Evolutionary conservation across 2,329 filamentous ascomycete species (phyloP).

Genomic region (Penicillium nordicum): DNA sequence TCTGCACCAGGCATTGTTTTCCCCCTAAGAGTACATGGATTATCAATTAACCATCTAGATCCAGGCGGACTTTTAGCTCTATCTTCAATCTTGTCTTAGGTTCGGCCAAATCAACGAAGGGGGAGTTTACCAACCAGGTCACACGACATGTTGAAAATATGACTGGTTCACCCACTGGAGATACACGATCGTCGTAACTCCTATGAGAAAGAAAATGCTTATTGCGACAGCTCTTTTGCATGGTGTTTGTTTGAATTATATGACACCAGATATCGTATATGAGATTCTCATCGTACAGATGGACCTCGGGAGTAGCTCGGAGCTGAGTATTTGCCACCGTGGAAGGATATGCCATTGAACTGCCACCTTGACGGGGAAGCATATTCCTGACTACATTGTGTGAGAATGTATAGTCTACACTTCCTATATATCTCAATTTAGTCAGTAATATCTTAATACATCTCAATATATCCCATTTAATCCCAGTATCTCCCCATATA

Average conservation of each 20-base stretch:
- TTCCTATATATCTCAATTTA: not conserved
- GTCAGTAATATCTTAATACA: not conserved
- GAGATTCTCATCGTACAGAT: not conserved
- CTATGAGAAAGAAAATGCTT: not conserved
- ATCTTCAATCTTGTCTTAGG: slow-evolving; percentile 1
- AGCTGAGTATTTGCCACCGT: not conserved
- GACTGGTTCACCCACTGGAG: not conserved
- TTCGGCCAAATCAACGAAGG: not conserved
- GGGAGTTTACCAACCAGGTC: slow-evolving; percentile 2
- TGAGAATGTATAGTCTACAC: not conserved
- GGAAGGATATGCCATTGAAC: not conserved
- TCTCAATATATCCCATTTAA: not conserved
- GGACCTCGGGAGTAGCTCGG: not conserved
- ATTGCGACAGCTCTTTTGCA: not conserved
- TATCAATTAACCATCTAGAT: not conserved
- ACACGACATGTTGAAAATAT: slow-evolving; percentile 5
- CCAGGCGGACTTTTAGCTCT: not conserved
- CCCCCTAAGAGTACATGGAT: not conserved
- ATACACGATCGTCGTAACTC: not conserved
- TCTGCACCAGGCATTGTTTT: not conserved
- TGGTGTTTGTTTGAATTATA: not conserved
- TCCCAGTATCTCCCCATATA: not conserved
- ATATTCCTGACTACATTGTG: too few species aligned
- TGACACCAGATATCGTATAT: not conserved
- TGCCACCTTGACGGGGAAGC: not conserved